Conservation (phyloP, 192 early-diverging fungal genomes). For the Dispira parvispora region DNA sequence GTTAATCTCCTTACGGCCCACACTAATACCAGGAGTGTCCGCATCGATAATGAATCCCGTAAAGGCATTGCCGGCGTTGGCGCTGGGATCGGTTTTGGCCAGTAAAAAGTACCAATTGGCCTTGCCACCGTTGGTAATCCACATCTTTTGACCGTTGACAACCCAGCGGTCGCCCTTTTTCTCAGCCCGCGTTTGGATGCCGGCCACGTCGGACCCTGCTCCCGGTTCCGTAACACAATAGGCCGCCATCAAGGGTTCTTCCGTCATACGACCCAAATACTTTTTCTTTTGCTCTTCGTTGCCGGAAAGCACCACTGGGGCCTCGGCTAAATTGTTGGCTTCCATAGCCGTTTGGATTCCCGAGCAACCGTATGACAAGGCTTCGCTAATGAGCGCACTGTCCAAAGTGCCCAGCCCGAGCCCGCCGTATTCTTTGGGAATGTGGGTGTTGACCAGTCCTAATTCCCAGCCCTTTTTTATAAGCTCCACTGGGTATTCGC, state of each 20-base stretch:
- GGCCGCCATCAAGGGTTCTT: conserved; percentile 87
- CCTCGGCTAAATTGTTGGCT: conserved; percentile 88
- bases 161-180: conserved; percentile 69
- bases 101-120: conserved; percentile 97
- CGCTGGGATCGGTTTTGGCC: conserved; percentile 68
- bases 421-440: conserved; percentile 73
- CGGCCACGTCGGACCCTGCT: conserved; percentile 61
- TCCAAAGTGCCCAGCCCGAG: conserved; percentile 79
- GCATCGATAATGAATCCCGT: conserved; percentile 93
- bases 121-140: conserved; percentile 93
- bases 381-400: conserved; percentile 73
- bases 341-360: conserved; percentile 96
- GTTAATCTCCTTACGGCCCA: conserved; percentile 91
- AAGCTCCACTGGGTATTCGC: conserved; percentile 75
- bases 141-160: conserved; percentile 87
- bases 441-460: conserved; percentile 81
- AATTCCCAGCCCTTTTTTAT: conserved; percentile 86
- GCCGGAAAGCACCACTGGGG: conserved; percentile 75
- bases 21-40: conserved; percentile 71
- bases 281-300: conserved; percentile 86
- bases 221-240: conserved; percentile 80
- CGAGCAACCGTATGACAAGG: conserved; percentile 83
- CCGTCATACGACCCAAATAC: conserved; percentile 92
- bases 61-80: conserved; percentile 70
- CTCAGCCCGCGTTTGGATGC: conserved; percentile 46